Conservation (phyloP, 768 basidiomycete species). For the Termitomyces sp. region DNA sequence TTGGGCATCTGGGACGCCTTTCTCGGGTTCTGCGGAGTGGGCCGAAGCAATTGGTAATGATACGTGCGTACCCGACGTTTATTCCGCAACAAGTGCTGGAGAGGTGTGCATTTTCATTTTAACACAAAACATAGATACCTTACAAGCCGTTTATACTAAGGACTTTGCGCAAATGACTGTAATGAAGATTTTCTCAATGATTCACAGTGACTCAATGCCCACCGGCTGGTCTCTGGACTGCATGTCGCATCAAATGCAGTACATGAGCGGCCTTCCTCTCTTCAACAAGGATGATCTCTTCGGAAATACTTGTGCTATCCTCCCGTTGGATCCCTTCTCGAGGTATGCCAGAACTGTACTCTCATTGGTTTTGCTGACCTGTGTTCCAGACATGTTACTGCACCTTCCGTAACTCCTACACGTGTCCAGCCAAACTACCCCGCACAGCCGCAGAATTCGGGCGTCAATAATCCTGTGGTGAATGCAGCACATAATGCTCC, state of each 20-base stretch:
- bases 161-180: slow-evolving; percentile 27
- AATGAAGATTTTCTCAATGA: slow-evolving; percentile 18
- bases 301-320: slow-evolving; percentile 20
- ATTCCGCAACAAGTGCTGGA: slow-evolving; percentile 18
- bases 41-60: slow-evolving; percentile 17
- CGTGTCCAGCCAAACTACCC: slow-evolving; percentile 5
- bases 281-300: slow-evolving; percentile 22
- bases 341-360: slow-evolving; percentile 1
- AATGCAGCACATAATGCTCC: neutral
- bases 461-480: neutral
- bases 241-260: slow-evolving; percentile 24
- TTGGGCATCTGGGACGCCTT: slow-evolving; percentile 15
- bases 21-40: slow-evolving; percentile 19
- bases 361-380: neutral
- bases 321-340: slow-evolving; percentile 5
- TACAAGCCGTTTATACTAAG: slow-evolving; percentile 9
- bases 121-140: neutral
- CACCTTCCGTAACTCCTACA: slow-evolving; percentile 6
- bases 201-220: slow-evolving; percentile 18
- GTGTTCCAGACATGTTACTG: slow-evolving; percentile 7
- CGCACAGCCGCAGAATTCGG: neutral
- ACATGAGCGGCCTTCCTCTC: slow-evolving; percentile 16
- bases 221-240: slow-evolving; percentile 20
- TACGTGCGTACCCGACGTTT: slow-evolving; percentile 25
- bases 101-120: slow-evolving; percentile 18